A percentile compares a stretch with the other conserved stretches of the same genome.
These are phyloP conservation scores for Penicillium freii DNA, from an alignment of 2,329 filamentous ascomycete genomes.

Conservation along the genomic window DNA sequence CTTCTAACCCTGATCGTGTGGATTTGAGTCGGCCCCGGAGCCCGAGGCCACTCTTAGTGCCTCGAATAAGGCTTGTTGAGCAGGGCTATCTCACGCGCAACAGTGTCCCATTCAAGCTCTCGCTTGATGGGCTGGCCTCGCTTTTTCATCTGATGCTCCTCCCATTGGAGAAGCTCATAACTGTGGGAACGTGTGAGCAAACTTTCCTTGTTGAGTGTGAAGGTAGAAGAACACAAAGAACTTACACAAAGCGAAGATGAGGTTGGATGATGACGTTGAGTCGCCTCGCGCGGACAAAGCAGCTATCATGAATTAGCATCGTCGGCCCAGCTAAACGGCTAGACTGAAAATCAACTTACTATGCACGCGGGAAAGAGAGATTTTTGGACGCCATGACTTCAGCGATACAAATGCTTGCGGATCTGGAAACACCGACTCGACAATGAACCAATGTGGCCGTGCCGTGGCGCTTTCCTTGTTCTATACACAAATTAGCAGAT, in stretches of 20 bases:
- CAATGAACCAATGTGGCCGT: conserved; percentile 93
- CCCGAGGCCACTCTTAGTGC: conserved; percentile 26
- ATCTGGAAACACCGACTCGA: conserved; percentile 90
- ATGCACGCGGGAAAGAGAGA: conserved; percentile 85
- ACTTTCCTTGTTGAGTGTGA: background rate
- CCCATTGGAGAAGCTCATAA: conserved; percentile 91
- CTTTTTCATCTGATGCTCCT: conserved; percentile 68
- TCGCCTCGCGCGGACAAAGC: conserved; percentile 86
- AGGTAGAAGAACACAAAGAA: background rate
- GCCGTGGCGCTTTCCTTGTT: conserved; percentile 71
- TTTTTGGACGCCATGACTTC: conserved; percentile 85
- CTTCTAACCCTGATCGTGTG: background rate
- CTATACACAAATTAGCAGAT: conserved; percentile 47
- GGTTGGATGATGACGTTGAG: conserved; percentile 98
- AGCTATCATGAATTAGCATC: conserved; percentile 47
- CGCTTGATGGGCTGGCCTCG: conserved; percentile 58
- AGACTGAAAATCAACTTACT: conserved; percentile 50
- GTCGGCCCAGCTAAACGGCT: background rate
- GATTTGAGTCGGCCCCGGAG: background rate
- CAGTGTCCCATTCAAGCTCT: conserved; percentile 87
- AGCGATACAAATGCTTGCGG: conserved; percentile 97
- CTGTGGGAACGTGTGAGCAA: conserved; percentile 33
- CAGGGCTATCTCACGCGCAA: conserved; percentile 83
- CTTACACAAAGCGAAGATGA: conserved; percentile 81
- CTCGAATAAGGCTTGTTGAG: conserved; percentile 94